Base-by-base conservation (phyloP, 2,329 filamentous ascomycete species). In the Huntiella bhutanensis region DNA sequence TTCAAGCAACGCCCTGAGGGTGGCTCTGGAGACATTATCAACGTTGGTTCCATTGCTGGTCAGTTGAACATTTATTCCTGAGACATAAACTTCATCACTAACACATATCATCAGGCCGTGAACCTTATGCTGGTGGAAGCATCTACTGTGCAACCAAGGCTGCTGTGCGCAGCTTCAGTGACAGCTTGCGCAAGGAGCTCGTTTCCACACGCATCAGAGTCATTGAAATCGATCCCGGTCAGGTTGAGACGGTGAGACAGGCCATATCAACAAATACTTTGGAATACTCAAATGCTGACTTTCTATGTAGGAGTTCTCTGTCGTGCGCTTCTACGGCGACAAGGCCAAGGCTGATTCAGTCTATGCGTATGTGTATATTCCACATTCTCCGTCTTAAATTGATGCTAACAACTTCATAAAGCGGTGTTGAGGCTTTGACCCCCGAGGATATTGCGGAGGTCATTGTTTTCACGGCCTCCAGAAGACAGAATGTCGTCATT, bases 131-230 rank as follows among this genome's bases (percentile, higher is more conserved):
- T 1, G 84, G 85, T 43, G 87, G 87, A 22, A 77, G 78, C 59
- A 92, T 94, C 58, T 95, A 95, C 70, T 94, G 87, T 61, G 84
- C 86, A 1, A 87, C 82, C 50, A 95, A 95, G 64, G 84, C 86
- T 15, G 87, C 87, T 1, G 80, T 94, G 47, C 75, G 81, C 54
- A 80, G 72, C 53, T 94, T 93, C 64, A 86, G 83, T 1, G 85
- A 93, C 48, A 72, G 80, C 8, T 62, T 95, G 59, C 71, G 87
- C 54, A 83, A 78, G 59, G 87, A 95, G 64, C 70, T 92, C 50
- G 80, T 95, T 54, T 70, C 80, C 5, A 83, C 80, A 13, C 70
- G 82, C 47, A 83, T 94, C 51, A 69, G 87, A 47, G 70, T 94
- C 51, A 93, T 94, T 52, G 82, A 85, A 61, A 71, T 95, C 56